Conservation (phyloP, 768 basidiomycete species). For the Amanita phalloides region DNA sequence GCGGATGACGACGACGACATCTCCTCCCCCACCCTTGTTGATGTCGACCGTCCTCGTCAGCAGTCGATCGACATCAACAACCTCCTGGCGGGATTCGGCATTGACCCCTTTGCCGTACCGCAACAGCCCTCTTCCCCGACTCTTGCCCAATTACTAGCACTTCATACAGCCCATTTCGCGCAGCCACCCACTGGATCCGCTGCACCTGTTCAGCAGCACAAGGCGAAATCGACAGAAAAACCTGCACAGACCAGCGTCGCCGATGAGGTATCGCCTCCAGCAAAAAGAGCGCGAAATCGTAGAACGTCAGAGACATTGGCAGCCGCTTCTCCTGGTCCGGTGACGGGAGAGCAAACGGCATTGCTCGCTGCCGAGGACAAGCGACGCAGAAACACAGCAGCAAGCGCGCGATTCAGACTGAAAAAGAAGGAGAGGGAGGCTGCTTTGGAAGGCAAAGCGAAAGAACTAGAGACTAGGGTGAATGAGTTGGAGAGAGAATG, state of each 20-base stretch:
- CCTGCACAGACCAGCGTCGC: neutral
- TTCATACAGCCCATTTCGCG: conserved; percentile 17
- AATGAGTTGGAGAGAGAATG: conserved; percentile 84
- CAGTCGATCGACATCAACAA: conserved; percentile 30
- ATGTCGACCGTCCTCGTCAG: conserved; percentile 44
- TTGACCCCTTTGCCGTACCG: conserved; percentile 27
- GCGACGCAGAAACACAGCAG: conserved; percentile 87
- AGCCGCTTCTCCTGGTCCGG: conserved; percentile 18
- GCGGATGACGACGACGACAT: conserved; percentile 34
- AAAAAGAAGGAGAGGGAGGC: conserved; percentile 96
- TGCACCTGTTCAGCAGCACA: neutral
- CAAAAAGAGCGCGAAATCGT: conserved; percentile 49
- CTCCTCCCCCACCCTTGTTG: conserved; percentile 16
- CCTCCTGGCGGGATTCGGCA: conserved; percentile 25
- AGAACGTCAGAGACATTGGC: conserved; percentile 30
- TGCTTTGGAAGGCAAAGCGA: conserved; percentile 75
- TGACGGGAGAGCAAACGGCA: conserved; percentile 9
- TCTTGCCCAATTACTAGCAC: conserved; percentile 60
- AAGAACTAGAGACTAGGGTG: conserved; percentile 75
- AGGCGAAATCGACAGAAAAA: neutral
- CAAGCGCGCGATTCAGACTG: conserved; percentile 84
- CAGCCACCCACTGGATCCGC: conserved; percentile 14
- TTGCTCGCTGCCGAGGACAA: conserved; percentile 73
- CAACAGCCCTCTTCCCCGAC: conserved; percentile 33
- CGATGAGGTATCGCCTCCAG: conserved; percentile 24